A percentile compares a stretch with the other conserved stretches of the same genome.
Evolutionary conservation across 345 rosid genomes (phyloP).

Genomic region (Gossypium sturtianum): DNA sequence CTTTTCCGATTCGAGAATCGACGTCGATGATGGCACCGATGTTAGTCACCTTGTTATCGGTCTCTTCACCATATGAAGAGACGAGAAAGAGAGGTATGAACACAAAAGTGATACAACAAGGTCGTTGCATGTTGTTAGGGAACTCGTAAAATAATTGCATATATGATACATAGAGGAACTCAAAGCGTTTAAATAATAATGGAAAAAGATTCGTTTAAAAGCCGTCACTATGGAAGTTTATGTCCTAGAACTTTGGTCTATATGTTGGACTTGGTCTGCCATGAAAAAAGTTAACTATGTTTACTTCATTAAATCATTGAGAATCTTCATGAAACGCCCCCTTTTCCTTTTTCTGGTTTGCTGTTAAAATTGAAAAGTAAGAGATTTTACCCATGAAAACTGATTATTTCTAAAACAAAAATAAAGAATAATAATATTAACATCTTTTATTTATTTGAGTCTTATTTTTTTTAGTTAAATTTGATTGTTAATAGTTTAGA

Average conservation of each 20-base stretch:
- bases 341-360: not conserved
- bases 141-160: not conserved
- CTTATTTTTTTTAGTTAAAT: too few relatives aligned
- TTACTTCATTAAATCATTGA: not conserved
- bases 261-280: conserved; percentile 7
- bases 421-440: too few relatives aligned
- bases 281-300: not conserved
- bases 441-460: too few relatives aligned
- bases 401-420: too few relatives aligned
- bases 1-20: not conserved
- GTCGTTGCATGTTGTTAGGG: conserved; percentile 2
- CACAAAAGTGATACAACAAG: not conserved
- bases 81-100: conserved; percentile 3
- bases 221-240: not conserved
- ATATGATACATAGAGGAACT: too few relatives aligned
- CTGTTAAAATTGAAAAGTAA: not conserved
- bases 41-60: not conserved
- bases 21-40: not conserved
- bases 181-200: too few relatives aligned
- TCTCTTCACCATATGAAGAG: conserved; percentile 17
- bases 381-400: too few relatives aligned
- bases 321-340: not conserved
- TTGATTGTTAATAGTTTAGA: too few relatives aligned
- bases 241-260: not conserved
- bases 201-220: too few relatives aligned